These are phyloP conservation scores for Vitis amurensis DNA, from an alignment of 164 flowering plant genomes.

Conservation along the genomic window DNA sequence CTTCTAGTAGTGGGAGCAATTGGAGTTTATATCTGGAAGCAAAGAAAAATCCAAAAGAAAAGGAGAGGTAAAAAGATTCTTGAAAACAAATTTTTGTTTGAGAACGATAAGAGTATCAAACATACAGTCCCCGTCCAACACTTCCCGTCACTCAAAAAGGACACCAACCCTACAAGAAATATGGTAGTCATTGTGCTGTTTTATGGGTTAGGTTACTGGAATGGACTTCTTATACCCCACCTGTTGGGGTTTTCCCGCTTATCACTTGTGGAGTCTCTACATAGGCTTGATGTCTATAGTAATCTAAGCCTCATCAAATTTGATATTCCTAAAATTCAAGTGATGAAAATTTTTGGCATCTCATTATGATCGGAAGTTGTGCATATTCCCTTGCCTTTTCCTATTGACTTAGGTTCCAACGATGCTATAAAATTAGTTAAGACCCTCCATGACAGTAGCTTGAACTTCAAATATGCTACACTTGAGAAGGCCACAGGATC, in stretches of 20 bases:
- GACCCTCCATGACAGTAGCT: slow-evolving; percentile 62
- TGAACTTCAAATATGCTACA: slow-evolving; percentile 61
- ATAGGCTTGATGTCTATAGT: slow-evolving; percentile 62
- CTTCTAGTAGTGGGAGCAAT: slow-evolving; percentile 40
- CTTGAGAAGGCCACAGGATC: slow-evolving; percentile 57
- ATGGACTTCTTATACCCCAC: no score
- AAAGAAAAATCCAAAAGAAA: slow-evolving; percentile 56
- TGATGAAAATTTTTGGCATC: slow-evolving; percentile 53
- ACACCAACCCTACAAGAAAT: no score
- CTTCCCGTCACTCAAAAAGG: no score
- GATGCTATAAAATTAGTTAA: slow-evolving; percentile 56
- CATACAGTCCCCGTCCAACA: no score
- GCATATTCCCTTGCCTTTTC: background rate
- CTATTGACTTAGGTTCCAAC: slow-evolving; percentile 42
- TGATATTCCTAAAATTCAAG: slow-evolving; percentile 67
- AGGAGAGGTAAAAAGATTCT: slow-evolving; percentile 56
- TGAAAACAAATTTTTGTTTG: background rate
- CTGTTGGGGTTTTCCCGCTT: no score
- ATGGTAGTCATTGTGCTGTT: no score
- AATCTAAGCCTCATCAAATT: slow-evolving; percentile 72
- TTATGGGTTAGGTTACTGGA: no score
- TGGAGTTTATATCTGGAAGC: slow-evolving; percentile 61
- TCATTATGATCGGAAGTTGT: slow-evolving; percentile 67
- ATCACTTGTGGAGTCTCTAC: no score
- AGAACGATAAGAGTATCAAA: background rate